A percentile compares a stretch with the other conserved stretches of the same genome.
Conservation (phyloP, 2,329 filamentous ascomycete genomes). For the Penicillium sp. region DNA sequence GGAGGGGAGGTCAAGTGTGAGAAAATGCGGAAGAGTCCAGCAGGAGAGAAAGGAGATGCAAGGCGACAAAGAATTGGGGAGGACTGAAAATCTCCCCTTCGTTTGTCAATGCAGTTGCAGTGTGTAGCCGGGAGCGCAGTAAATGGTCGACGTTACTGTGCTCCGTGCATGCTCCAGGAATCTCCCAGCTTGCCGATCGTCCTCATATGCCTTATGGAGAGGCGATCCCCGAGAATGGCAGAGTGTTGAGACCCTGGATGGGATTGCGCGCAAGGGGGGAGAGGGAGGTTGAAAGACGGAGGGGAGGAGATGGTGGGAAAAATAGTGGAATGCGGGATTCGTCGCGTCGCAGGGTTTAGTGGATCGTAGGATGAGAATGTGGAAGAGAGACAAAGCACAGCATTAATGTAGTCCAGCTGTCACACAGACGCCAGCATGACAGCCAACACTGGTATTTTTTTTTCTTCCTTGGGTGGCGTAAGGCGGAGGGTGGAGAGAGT, state of each 20-base stretch:
- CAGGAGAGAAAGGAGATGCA: conserved; percentile 24
- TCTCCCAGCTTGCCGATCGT: conserved; percentile 35
- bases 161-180: conserved; percentile 43
- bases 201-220: conserved; percentile 33
- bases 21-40: conserved; percentile 27
- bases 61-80: conserved; percentile 32
- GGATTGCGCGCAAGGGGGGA: conserved; percentile 31
- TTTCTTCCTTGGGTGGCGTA: conserved; percentile 2
- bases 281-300: conserved; percentile 17
- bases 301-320: conserved; percentile 15
- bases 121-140: conserved; percentile 19
- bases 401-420: conserved; percentile 35
- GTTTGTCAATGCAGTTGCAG: conserved; percentile 31
- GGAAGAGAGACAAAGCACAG: conserved; percentile 34
- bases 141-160: conserved; percentile 33
- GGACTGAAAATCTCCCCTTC: conserved; percentile 27
- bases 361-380: conserved; percentile 33
- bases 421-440: conserved; percentile 37
- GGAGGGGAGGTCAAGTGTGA: conserved; percentile 20
- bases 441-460: conserved; percentile 15
- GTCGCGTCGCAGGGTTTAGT: conserved; percentile 33
- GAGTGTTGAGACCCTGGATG: conserved; percentile 29
- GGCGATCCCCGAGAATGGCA: conserved; percentile 26
- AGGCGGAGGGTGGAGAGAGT: neutral
- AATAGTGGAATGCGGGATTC: conserved; percentile 30